Evolutionary conservation across 73 alveolate genomes (phyloP), one percentile per base, ranked within the genome.

Genomic region (Paramecium primaurelia): DNA sequence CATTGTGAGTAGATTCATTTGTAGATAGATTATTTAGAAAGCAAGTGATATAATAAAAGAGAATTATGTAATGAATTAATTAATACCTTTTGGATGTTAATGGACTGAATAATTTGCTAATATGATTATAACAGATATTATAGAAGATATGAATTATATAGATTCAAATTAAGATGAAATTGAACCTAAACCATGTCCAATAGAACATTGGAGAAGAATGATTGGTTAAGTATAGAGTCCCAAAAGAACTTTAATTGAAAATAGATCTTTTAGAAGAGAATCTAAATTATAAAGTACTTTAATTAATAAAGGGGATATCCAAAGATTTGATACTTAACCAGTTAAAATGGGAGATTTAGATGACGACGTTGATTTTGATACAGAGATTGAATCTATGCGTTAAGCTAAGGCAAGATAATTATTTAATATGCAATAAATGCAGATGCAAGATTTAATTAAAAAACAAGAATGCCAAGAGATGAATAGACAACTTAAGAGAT

Each of bases 171-270:
- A 64, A 12, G 84, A 64, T 28, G 84, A 64, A 12, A 28, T 32
- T 6, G 84, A 64, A 64, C 84, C 84, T 3, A 32, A 64, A 26
- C 84, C 84, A 64, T 64, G 84, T 64, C 84, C 84, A 1, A 64
- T 64, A 32, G 84, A 64, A 64, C 84, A 64, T 64, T 64, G 84
- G 84, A 64, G 84, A 64, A 64, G 84, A 64, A 64, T 64, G 84
- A 64, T 64, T 64, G 84, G 84, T 12, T 64, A 64, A 9, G 47
- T 64, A 2, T 64, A 25, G 30, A 64, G 47, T 34, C 84, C 84
- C 0, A 64, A 64, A 10, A 9, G 36, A 14, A 32, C 6, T 8
- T 6, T 28, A 12, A 64, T 34, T 64, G 20, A 64, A 32, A 64
- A 64, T 64, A 8, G 84, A 26, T 32, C 84, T 3, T 32, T n/a